These are phyloP conservation scores for Alternaria ethzedia DNA, from an alignment of 2,329 filamentous ascomycete species.

Conservation along the genomic window DNA sequence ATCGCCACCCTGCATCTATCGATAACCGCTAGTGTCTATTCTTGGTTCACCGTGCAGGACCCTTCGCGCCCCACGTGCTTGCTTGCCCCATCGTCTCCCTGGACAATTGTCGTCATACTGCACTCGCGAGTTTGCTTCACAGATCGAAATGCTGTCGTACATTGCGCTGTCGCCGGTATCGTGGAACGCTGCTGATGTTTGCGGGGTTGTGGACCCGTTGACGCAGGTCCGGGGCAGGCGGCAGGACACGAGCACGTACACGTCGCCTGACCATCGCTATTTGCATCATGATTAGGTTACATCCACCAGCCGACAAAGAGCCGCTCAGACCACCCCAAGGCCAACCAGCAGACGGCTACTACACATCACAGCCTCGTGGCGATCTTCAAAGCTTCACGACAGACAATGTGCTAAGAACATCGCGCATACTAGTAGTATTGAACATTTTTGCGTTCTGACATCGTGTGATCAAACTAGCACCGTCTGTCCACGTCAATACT, in stretches of 20 bases:
- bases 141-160: background rate
- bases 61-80: constrained; percentile 1
- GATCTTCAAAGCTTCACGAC: background rate
- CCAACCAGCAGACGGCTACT: background rate
- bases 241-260: background rate
- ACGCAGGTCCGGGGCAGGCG: background rate
- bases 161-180: background rate
- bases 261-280: constrained; percentile 2
- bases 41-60: constrained; percentile 7
- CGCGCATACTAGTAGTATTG: background rate
- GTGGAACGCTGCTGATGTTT: background rate
- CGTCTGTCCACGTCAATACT: background rate
- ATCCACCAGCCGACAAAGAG: background rate
- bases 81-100: background rate
- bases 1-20: constrained; percentile 12
- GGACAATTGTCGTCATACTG: background rate
- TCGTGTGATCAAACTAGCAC: background rate
- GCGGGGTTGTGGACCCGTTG: background rate
- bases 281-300: background rate
- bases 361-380: background rate
- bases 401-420: background rate
- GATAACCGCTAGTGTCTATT: constrained; percentile 15
- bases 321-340: background rate
- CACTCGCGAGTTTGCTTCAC: background rate
- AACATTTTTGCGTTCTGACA: background rate